Evolutionary conservation across 2,329 filamentous ascomycete species (phyloP).

Genomic region (Sarocladium oryzae): DNA sequence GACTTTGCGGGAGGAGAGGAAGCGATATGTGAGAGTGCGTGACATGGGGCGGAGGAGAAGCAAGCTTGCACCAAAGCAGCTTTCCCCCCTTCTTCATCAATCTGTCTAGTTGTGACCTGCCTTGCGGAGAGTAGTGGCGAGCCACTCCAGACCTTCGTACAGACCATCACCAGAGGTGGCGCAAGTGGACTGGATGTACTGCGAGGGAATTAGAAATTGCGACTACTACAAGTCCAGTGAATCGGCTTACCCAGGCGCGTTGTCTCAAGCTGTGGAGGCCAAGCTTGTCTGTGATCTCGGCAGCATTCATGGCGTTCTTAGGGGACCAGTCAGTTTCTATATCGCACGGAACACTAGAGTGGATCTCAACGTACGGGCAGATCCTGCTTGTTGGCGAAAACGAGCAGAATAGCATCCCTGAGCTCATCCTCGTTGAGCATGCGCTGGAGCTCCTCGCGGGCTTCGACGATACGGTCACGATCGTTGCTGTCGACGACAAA

Average conservation of each 20-base stretch:
- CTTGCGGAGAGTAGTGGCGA: slow-evolving; percentile 78
- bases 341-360: too few relatives aligned
- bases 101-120: slow-evolving; percentile 54
- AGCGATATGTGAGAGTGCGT: slow-evolving; percentile 34
- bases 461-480: slow-evolving; percentile 95
- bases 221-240: background rate
- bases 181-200: slow-evolving; percentile 99
- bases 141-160: slow-evolving; percentile 97
- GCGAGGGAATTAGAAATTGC: slow-evolving; percentile 19
- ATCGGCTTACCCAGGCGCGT: slow-evolving; percentile 85
- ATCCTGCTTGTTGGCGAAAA: slow-evolving; percentile 99
- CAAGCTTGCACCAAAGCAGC: slow-evolving; percentile 22
- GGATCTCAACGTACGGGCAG: slow-evolving; percentile 85
- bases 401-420: slow-evolving; percentile 89
- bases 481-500: slow-evolving; percentile 99
- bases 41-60: slow-evolving; percentile 32
- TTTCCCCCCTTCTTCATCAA: slow-evolving; percentile 18
- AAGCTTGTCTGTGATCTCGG: slow-evolving; percentile 99
- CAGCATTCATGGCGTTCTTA: slow-evolving; percentile 98
- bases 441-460: slow-evolving; percentile 90
- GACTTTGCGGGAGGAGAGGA: slow-evolving; percentile 26
- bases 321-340: too few relatives aligned
- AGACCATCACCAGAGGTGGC: slow-evolving; percentile 98
- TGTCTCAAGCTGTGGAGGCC: slow-evolving; percentile 98
- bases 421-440: slow-evolving; percentile 99